Base-by-base conservation (phyloP, 352 stramenopile species). In the Blastocystis sp. region DNA sequence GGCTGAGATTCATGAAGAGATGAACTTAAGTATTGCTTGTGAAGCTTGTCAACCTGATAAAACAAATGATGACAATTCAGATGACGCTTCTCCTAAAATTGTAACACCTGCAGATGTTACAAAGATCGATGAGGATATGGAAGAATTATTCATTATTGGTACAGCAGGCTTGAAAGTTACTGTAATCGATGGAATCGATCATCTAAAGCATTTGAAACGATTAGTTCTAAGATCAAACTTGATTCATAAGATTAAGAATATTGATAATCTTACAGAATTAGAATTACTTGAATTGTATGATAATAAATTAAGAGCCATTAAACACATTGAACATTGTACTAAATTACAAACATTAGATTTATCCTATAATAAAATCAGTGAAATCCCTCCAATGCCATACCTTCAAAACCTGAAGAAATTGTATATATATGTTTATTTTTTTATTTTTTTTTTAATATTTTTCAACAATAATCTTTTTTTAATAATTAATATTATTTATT, bases 241-340 rank as follows among this genome's bases (percentile, higher is more conserved):
- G 35, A 62, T 62, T 19, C 52, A 62, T 27, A 62, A 62, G 36
- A 62, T 62, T 10, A 39, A 62, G 34, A 62, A 62, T 42, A 62
- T 62, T 39, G 52, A 62, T 48, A 24, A 52, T 16, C 35, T 62
- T 13, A 42, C 54, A 9, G 25, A 48, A 41, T 42, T 62, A 16
- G 52, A 62, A 34, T 30, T 48, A 28, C 30, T 62, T 4, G 52
- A 62, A 19, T 34, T 62, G n/a, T 62, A 62, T 30, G 52, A 62
- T 19, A 62, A 62, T 27, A 62, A 62, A 19, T 37, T 62, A 5
- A 27, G 35, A 3, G 52, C 48, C 32, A 62, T 62, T 16, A 62
- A 62, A 18, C 52, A 62, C 24, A 54, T 62, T 21, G 48, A 39
- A 13, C 52, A 62, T 19, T 62, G 48, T 11, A 42, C 54, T 4